Percentiles rank a stretch among this genome's conserved stretches.
phyloP scores from a whole-genome alignment of 495 filamentous ascomycete species.

The Aspergillus ellipticus region DNA sequence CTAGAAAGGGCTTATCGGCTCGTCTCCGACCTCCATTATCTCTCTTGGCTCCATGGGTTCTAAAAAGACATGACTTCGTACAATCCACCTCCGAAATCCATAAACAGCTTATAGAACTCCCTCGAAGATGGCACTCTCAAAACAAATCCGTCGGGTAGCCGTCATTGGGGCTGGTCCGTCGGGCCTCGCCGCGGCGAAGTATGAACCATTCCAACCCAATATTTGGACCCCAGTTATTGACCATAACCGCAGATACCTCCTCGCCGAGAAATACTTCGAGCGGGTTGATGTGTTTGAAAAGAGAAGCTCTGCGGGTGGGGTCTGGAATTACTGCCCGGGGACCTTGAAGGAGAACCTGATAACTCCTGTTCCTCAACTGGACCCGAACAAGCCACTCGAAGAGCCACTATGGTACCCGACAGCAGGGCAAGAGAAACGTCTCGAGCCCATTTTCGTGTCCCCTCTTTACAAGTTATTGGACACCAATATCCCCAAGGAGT shows the following conservation, averaged over 20 bases:
- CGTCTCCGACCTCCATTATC: not conserved
- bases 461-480: conserved; percentile 79
- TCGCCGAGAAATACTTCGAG: conserved; percentile 67
- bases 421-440: conserved; percentile 15
- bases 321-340: conserved; percentile 66
- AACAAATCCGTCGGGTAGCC: conserved; percentile 34
- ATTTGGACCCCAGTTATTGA: not conserved
- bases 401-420: conserved; percentile 40
- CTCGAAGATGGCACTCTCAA: conserved; percentile 19
- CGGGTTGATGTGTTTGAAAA: conserved; percentile 80
- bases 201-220: conserved; percentile 8
- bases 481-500: conserved; percentile 77
- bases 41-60: not conserved
- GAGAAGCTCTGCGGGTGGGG: conserved; percentile 66
- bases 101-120: not conserved
- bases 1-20: not conserved
- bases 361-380: conserved; percentile 38
- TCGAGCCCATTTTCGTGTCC: conserved; percentile 51
- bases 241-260: conserved; percentile 54
- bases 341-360: conserved; percentile 23
- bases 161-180: conserved; percentile 46
- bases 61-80: not conserved
- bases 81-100: not conserved
- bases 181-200: conserved; percentile 43
- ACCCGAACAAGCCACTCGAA: conserved; percentile 37